phyloP scores from a whole-genome alignment of 1,284 basidiomycete genomes.

The Phellopilus nigrolimitatus region DNA sequence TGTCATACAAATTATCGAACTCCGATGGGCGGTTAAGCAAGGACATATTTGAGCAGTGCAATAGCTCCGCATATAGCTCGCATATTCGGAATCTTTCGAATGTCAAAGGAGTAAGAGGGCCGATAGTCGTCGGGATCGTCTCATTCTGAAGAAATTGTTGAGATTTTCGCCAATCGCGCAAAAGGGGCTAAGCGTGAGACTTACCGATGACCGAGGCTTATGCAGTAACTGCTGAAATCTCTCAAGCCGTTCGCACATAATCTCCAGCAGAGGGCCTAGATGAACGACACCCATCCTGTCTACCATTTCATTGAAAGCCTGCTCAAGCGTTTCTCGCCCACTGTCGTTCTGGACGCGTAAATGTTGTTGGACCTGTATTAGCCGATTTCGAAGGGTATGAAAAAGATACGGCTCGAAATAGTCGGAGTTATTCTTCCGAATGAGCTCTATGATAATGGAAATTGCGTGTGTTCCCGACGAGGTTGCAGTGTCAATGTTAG shows the following conservation, averaged over 20 bases:
- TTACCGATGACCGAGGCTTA: constrained; percentile 71
- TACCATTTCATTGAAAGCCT: constrained; percentile 82
- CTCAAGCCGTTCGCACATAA: constrained; percentile 68
- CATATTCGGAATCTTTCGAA: constrained; percentile 97
- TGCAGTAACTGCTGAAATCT: constrained; percentile 71
- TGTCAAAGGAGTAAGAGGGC: constrained; percentile 76
- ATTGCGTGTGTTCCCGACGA: constrained; percentile 89
- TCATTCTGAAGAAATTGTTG: constrained; percentile 42
- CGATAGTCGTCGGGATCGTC: constrained; percentile 66
- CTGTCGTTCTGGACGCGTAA: constrained; percentile 49
- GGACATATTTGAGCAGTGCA: constrained; percentile 98
- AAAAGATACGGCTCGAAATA: constrained; percentile 99
- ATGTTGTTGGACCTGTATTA: constrained; percentile 84
- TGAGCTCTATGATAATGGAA: constrained; percentile 91
- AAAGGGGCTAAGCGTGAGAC: constrained; percentile 25
- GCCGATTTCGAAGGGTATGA: constrained; percentile 86
- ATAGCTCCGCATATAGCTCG: constrained; percentile 93
- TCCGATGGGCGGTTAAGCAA: constrained; percentile 80
- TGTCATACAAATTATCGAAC: constrained; percentile 71
- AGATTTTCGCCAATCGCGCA: constrained; percentile 13
- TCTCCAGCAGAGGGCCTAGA: constrained; percentile 79
- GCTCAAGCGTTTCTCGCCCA: constrained; percentile 68
- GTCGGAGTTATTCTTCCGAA: constrained; percentile 98
- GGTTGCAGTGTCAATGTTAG: constrained; percentile 70
- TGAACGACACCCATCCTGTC: constrained; percentile 93